These are phyloP conservation scores for thale cress (Arabidopsis thaliana) DNA, from an alignment of 345 rosid genomes.

Conservation along the genomic window DNA sequence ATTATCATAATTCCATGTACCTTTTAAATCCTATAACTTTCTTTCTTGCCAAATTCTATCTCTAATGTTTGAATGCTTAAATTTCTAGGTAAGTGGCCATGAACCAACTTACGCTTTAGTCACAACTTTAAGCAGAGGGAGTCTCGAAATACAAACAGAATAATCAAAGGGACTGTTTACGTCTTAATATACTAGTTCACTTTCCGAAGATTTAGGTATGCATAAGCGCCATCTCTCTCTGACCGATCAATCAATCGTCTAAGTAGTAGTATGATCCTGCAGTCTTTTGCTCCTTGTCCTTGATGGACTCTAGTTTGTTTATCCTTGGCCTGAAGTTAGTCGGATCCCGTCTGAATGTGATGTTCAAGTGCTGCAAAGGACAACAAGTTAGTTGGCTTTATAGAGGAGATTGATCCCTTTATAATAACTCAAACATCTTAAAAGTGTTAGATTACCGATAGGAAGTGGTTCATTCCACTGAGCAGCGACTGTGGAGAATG, in stretches of 20 bases:
- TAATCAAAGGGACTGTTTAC: too few species aligned
- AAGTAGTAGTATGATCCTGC: conserved; percentile 90
- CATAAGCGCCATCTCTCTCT: neutral
- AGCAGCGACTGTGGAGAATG: conserved; percentile 84
- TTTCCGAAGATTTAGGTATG: too few species aligned
- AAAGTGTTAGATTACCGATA: conserved; percentile 56
- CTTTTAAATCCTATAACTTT: too few species aligned
- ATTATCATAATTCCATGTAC: too few species aligned
- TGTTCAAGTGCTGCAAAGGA: conserved; percentile 72
- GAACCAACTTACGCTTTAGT: too few species aligned
- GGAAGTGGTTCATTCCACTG: conserved; percentile 89
- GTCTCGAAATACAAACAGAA: too few species aligned
- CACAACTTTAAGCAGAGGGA: too few species aligned
- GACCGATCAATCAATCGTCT: conserved; percentile 54
- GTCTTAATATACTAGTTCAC: too few species aligned
- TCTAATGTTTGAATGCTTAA: too few species aligned
- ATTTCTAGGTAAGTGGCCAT: too few species aligned
- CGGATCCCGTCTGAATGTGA: conserved; percentile 87
- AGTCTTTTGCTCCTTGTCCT: conserved; percentile 86
- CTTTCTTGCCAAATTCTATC: too few species aligned
- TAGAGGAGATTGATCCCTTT: neutral
- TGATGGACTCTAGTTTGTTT: conserved; percentile 85
- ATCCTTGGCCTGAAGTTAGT: conserved; percentile 88
- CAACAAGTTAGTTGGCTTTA: neutral
- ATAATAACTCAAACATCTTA: neutral